These are phyloP conservation scores for Chionographis japonica DNA, from an alignment of 106 monocot species.

Conservation along the genomic window DNA sequence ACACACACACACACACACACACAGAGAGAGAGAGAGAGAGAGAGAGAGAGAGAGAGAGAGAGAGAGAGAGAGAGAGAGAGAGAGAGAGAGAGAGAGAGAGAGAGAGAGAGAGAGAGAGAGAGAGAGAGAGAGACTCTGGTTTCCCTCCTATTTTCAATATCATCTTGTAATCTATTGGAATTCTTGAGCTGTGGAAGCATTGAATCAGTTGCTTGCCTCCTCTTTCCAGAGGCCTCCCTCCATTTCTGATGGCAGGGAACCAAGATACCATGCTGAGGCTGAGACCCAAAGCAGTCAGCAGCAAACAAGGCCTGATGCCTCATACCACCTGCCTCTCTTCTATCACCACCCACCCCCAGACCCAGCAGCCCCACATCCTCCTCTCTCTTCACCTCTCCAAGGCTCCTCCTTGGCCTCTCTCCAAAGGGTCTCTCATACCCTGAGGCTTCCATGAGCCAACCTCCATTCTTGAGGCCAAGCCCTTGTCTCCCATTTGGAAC, in stretches of 20 bases:
- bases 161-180: too few relatives aligned
- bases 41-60: too few relatives aligned
- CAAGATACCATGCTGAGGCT: slow-evolving; percentile 23
- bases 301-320: slow-evolving; percentile 28
- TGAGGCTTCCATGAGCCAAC: slow-evolving; percentile 69
- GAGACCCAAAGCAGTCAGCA: slow-evolving; percentile 17
- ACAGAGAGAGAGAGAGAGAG: too few relatives aligned
- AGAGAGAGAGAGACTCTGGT: too few relatives aligned
- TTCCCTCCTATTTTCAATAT: too few relatives aligned
- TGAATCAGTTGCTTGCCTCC: too few relatives aligned
- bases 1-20: too few relatives aligned
- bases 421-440: slow-evolving; percentile 10
- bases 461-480: slow-evolving; percentile 70
- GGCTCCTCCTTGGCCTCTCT: slow-evolving; percentile 14
- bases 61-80: too few relatives aligned
- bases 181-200: too few relatives aligned
- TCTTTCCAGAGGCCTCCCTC: not conserved
- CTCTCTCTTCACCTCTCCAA: slow-evolving; percentile 23
- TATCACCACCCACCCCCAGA: slow-evolving; percentile 21
- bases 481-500: slow-evolving; percentile 27
- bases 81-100: too few relatives aligned
- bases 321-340: not conserved
- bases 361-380: slow-evolving; percentile 12
- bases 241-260: slow-evolving; percentile 4
- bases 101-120: too few relatives aligned